These are phyloP conservation scores for Amyloporia xantha DNA, from an alignment of 768 basidiomycete genomes.

Conservation along the genomic window DNA sequence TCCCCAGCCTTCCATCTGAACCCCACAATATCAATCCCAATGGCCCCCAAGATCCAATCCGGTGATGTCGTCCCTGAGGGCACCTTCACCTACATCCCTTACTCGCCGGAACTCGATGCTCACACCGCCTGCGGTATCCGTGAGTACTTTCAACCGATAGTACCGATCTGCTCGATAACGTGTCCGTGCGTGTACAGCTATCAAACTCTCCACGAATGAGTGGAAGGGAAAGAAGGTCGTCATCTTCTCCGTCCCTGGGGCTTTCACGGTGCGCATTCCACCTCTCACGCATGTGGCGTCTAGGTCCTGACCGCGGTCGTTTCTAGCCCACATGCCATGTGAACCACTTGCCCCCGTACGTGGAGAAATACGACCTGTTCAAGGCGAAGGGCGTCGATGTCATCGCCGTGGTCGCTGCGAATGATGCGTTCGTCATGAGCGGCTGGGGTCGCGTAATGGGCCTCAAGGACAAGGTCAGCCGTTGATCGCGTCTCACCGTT, in stretches of 20 bases:
- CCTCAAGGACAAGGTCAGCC: conserved; percentile 55
- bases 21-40: neutral
- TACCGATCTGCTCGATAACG: neutral
- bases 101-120: conserved; percentile 55
- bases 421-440: conserved; percentile 73
- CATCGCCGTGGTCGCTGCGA: conserved; percentile 69
- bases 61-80: conserved; percentile 45
- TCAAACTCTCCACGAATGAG: conserved; percentile 46
- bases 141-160: conserved; percentile 32
- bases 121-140: conserved; percentile 58
- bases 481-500: conserved; percentile 2
- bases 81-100: conserved; percentile 50
- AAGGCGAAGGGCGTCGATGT: conserved; percentile 68
- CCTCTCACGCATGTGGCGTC: neutral
- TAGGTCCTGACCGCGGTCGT: neutral
- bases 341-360: conserved; percentile 48
- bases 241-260: conserved; percentile 71
- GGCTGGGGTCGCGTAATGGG: conserved; percentile 25
- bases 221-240: conserved; percentile 85
- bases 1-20: neutral
- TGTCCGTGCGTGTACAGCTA: conserved; percentile 32
- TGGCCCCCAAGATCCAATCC: conserved; percentile 35
- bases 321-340: conserved; percentile 30
- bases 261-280: conserved; percentile 56
- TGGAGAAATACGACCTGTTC: conserved; percentile 61